Conservation (phyloP, 495 filamentous ascomycete genomes). For the Neurospora sp. region DNA sequence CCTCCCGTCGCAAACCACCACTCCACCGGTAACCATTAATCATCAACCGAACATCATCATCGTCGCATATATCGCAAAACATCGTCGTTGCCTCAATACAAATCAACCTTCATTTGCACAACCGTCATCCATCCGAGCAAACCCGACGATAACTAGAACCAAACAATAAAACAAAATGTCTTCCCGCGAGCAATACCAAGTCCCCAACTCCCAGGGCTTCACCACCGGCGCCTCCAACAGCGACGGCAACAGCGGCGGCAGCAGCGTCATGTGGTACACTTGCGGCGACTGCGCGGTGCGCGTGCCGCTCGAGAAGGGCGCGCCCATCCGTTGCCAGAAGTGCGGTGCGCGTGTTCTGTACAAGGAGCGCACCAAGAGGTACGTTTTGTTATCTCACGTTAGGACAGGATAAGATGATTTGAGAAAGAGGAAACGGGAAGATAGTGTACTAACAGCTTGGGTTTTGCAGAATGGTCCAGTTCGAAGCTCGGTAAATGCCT, state of each 20-base stretch:
- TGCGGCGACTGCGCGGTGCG: slow-evolving; percentile 89
- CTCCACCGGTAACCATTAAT: background rate
- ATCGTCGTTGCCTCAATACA: background rate
- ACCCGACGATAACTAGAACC: background rate
- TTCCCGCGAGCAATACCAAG: slow-evolving; percentile 48
- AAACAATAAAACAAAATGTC: slow-evolving; percentile 28
- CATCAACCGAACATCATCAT: background rate
- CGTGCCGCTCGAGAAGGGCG: slow-evolving; percentile 70
- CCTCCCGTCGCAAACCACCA: background rate
- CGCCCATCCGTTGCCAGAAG: slow-evolving; percentile 88
- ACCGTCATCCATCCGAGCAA: background rate
- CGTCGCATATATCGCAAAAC: background rate
- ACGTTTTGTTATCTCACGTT: slow-evolving; percentile 14
- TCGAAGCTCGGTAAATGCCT: slow-evolving; percentile 67
- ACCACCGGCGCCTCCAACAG: slow-evolving; percentile 25
- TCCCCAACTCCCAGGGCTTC: slow-evolving; percentile 24
- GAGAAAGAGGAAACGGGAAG: background rate
- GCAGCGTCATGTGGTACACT: slow-evolving; percentile 61
- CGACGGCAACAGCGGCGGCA: slow-evolving; percentile 18
- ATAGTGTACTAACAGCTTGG: background rate
- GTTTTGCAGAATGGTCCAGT: slow-evolving; percentile 79
- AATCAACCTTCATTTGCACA: no score
- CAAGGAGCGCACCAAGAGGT: slow-evolving; percentile 98
- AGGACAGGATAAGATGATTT: no score
- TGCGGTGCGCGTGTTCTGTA: slow-evolving; percentile 95